Percentiles rank a stretch among this genome's conserved stretches.
Evolutionary conservation across 768 basidiomycete genomes (phyloP).

Genomic region (Leccinellum rugosiceps): DNA sequence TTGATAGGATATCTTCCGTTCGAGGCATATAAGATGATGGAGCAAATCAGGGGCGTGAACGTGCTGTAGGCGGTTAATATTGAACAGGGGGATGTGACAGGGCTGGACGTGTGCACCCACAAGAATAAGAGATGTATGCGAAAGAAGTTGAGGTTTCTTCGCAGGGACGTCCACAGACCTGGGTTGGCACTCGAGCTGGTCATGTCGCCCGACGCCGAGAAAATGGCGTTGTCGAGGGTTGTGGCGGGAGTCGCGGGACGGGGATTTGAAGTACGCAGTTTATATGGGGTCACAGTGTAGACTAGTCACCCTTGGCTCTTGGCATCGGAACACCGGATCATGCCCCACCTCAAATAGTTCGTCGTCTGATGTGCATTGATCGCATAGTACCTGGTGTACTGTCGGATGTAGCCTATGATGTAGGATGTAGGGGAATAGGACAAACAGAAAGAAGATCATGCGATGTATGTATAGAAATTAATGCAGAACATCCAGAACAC

Average conservation of each 20-base stretch:
- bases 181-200: neutral
- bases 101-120: conserved; percentile 36
- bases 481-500: conserved; percentile 26
- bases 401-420: conserved; percentile 24
- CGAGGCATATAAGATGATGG: conserved; percentile 77
- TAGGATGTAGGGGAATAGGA: conserved; percentile 13
- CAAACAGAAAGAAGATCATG: conserved; percentile 19
- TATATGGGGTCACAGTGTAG: too few species aligned
- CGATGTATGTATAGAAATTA: conserved; percentile 30
- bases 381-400: conserved; percentile 21
- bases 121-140: conserved; percentile 61
- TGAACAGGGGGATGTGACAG: neutral
- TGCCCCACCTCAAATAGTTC: neutral
- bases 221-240: neutral
- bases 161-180: conserved; percentile 26
- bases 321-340: too few species aligned
- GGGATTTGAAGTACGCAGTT: too few species aligned
- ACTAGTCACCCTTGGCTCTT: too few species aligned
- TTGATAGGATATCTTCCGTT: conserved; percentile 70
- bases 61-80: conserved; percentile 42
- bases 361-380: conserved; percentile 23
- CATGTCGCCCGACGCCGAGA: conserved; percentile 3
- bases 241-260: neutral
- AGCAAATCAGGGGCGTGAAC: conserved; percentile 74
- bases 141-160: conserved; percentile 62